Base-by-base conservation (phyloP, 345 rosid genomes). In the Syzygium jambos region DNA sequence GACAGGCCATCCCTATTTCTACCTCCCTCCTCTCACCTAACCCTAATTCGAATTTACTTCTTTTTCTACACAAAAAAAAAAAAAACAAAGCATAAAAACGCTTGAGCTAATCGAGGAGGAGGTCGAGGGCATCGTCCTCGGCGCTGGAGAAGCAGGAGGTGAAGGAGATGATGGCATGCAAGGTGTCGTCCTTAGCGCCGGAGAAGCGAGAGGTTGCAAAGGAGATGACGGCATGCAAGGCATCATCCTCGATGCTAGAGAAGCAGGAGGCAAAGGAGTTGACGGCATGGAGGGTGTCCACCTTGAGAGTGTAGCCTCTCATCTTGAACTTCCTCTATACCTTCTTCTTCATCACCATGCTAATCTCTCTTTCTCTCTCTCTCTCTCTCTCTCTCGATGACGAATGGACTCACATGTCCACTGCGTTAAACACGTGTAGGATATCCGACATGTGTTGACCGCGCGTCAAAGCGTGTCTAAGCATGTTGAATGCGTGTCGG, bases 281-380 rank as follows among this genome's bases (percentile, higher is more conserved):
- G 85, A 96, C 88, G 87, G 93, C 94, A 27, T 95, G 93, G 9
- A 96, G 93, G 53, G 98, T 96, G 51, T 96, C 99, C 77, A 92
- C 88, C 87, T 90, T 95, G 55, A 96, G 93, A 25, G 89, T 88
- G 92, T 98, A 98, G 2, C 99, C 96, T 90, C 98, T 92, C 88
- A 86, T 94, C 91, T 93, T 95, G 92, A 95, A 93, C 88, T 95
- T 96, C 95, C 89, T 94, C 91, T 94, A 94, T 65, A 95, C 91
- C 89, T 86, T 93, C 94, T 95, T 96, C 91, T 96, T 92, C 89
- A 85, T 65, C 55, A 90, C 93, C 23, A 15, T 38, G 46, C 49
- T 73, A 49, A 19, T 73, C 49, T 34, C 80, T 68, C 78, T 34
- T 43, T 30, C 11, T 38, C 41, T 38, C 41, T 38, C 38, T 73